Evolutionary conservation across 345 rosid genomes (phyloP).

Genomic region (sweet orange (Citrus sinensis)): DVS_A1.0 CM039164.1:25542001-25542500

Average conservation of each 20-base stretch:
- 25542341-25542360: constrained; percentile 13
- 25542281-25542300: constrained; percentile 28
- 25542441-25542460: constrained; percentile 17
- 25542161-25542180: neutral
- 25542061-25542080: no score
- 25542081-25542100: no score
- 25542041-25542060: no score
- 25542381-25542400: constrained; percentile 58
- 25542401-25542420: constrained; percentile 40
- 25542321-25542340: constrained; percentile 5
- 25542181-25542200: neutral
- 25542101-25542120: no score
- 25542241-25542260: constrained; percentile 32
- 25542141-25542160: neutral
- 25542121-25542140: neutral
- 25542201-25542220: neutral
- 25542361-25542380: constrained; percentile 40
- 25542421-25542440: constrained; percentile 18
- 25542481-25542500: constrained; percentile 37
- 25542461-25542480: neutral
- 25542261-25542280: constrained; percentile 37
- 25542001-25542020: no score
- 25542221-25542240: constrained; percentile 34
- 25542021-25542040: no score
- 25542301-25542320: constrained; percentile 10